Percentiles rank a stretch among this genome's conserved stretches.
These are phyloP conservation scores for Nemania sp. DNA, from an alignment of 2,329 filamentous ascomycete genomes.

Conservation along the genomic window DNA sequence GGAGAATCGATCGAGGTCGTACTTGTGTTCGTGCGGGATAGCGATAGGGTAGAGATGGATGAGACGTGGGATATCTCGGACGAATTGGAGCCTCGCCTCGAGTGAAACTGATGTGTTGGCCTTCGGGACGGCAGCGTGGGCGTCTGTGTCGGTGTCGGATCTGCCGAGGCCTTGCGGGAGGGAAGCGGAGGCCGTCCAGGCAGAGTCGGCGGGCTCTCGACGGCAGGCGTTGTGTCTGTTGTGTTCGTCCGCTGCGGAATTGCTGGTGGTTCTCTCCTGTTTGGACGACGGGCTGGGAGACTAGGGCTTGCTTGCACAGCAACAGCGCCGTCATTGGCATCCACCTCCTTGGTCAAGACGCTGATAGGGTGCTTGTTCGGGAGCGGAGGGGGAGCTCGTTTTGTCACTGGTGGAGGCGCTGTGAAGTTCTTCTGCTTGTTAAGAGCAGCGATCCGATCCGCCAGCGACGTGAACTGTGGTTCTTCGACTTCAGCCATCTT, in stretches of 20 bases:
- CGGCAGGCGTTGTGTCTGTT: constrained; percentile 15
- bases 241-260: constrained; percentile 44
- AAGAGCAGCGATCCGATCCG: constrained; percentile 66
- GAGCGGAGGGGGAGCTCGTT: constrained; percentile 51
- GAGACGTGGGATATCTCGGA: constrained; percentile 61
- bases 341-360: constrained; percentile 42
- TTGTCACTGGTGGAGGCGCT: constrained; percentile 37
- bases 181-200: constrained; percentile 44
- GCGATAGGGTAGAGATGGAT: constrained; percentile 55
- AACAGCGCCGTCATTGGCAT: constrained; percentile 28
- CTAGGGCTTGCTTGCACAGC: constrained; percentile 39
- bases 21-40: constrained; percentile 56
- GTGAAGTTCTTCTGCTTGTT: constrained; percentile 64
- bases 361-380: constrained; percentile 46
- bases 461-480: constrained; percentile 62
- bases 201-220: constrained; percentile 34
- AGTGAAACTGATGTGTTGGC: constrained; percentile 46
- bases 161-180: constrained; percentile 35
- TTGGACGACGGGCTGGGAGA: constrained; percentile 47
- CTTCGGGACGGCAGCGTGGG: constrained; percentile 56
- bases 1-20: constrained; percentile 48
- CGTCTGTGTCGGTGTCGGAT: constrained; percentile 39
- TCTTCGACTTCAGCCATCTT: constrained; percentile 65
- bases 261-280: constrained; percentile 41
- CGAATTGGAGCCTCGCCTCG: constrained; percentile 58